phyloP scores from a whole-genome alignment of 441 rosid species.

The Melastoma candidum region DNA sequence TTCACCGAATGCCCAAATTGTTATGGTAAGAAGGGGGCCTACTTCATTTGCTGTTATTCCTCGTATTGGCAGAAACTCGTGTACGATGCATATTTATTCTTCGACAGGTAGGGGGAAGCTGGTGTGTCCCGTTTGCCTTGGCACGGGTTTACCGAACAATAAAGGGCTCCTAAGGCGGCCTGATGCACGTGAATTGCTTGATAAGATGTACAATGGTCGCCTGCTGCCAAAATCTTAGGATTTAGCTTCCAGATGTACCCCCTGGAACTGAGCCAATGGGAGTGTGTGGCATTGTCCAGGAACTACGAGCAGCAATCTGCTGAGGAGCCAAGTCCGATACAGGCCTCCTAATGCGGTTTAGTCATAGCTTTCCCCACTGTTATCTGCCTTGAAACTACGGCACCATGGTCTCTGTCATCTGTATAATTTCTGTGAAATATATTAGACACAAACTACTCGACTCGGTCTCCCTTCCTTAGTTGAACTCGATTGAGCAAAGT shows the following conservation, averaged over 20 bases:
- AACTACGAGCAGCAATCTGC: too few relatives aligned
- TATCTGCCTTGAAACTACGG: too few relatives aligned
- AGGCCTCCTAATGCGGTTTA: too few relatives aligned
- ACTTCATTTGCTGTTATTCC: neutral
- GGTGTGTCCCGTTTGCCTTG: conserved; percentile 86
- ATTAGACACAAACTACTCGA: too few relatives aligned
- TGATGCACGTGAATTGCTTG: conserved; percentile 69
- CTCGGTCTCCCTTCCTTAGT: too few relatives aligned
- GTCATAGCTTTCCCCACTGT: too few relatives aligned
- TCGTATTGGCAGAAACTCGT: neutral
- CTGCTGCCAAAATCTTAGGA: conserved; percentile 62
- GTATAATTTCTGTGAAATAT: too few relatives aligned
- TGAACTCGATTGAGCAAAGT: too few relatives aligned
- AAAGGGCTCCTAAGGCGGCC: conserved; percentile 95
- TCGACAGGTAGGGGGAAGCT: conserved; percentile 84
- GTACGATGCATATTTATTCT: neutral
- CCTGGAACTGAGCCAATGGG: too few relatives aligned
- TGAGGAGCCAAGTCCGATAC: too few relatives aligned
- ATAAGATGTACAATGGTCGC: conserved; percentile 91
- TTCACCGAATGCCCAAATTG: conserved; percentile 12
- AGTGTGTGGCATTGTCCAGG: too few relatives aligned
- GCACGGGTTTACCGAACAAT: conserved; percentile 86
- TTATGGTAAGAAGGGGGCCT: neutral
- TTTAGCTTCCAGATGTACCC: neutral
- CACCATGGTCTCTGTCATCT: too few relatives aligned